Base-by-base conservation (phyloP, 495 filamentous ascomycete genomes). In the Tuber aestivum region DNA sequence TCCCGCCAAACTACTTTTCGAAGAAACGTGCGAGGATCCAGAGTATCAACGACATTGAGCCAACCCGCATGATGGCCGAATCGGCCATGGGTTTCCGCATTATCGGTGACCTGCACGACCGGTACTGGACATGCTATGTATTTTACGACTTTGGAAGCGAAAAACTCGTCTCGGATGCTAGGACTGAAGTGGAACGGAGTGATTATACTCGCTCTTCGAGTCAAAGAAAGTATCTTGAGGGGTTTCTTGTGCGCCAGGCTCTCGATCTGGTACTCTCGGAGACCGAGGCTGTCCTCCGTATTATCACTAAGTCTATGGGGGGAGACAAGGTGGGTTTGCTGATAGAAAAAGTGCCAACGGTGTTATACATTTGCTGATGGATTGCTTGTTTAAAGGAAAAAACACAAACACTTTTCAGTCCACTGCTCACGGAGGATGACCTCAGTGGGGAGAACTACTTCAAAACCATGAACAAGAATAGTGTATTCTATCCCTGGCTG, bases 21-120 rank as follows among this genome's bases (percentile, higher is more conserved):
- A 71, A 38, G 41, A 71, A 38, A 44, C 70, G n/a, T n/a, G 38
- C 70, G 3, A 40, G 18, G 38, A 40, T 71, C 18, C 21, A n/a
- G 38, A 71, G 23, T 10, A 71, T 44, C 21, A 44, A 71, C 35
- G 70, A 71, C 4, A 0, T 14, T 23, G 35, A 0, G 16, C 7
- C 38, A n/a, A 18, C 40, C 23, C 16, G 6, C 16, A 32, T 71
- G 5, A 71, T 71, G 38, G 41, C 70, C 4, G 70, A 71, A 1
- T 35, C 70, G 9, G 70, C 70, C 6, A 41, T 41, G 23, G 70
- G 70, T 0, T 71, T 71, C 70, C 70, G 70, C 35, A 16, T 71
- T 44, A 44, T 71, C 70, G 70, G 70, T 9, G 70, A 71, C 27
- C 41, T 71, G 35, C 70, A 71, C 12, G 70, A 71, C 41, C 38